Evolutionary conservation across 2,329 filamentous ascomycete species (phyloP), one percentile per base, ranked within the genome.

Genomic region (Thielaviopsis punctulata): DNA sequence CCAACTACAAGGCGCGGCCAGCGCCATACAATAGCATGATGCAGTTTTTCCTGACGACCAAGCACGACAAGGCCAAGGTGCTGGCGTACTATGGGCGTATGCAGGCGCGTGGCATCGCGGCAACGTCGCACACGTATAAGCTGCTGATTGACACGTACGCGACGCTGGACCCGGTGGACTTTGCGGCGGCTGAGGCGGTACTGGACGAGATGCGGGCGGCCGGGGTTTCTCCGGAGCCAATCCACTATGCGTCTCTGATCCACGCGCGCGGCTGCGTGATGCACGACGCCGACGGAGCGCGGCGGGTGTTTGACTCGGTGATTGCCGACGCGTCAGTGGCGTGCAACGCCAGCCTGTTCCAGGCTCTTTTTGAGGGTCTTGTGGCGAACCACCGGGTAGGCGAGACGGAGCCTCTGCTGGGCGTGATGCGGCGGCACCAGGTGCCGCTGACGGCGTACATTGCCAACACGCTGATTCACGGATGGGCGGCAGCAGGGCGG

Each of bases 11-110:
- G 73, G 87, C 92, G 41, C 84, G 92, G 9, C 89, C 92, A 23
- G 92, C 92, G 22, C 92, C 92, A 1, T 98, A 98, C 75, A 95
- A 98, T 73, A 94, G 87, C 68, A 85, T 98, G 81, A 98, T 98
- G 80, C 92, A 98, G 65, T 96, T 95, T 71, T 98, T 96, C 77
- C 73, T 96, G 59, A 94, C 86, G 53, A 96, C 90, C 52, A 96
- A 96, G 77, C 86, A 88, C 51, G 90, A 98, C 66, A 90, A 92
- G 69, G 71, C 75, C 65, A 96, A 96, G 78, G 90, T 95, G 4
- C 75, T 98, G 22, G 76, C 82, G 27, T 98, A 96, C 73, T 96
- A 94, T 64, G 83, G 94, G 66, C 86, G 90, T 57, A 96, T 98
- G 92, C 80, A 83, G 64, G 75, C 79, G 21, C 86, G 83, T 69